Evolutionary conservation across 805 yeast genomes (phyloP).

Genomic region (Myxozyma kluyveri): DNA sequence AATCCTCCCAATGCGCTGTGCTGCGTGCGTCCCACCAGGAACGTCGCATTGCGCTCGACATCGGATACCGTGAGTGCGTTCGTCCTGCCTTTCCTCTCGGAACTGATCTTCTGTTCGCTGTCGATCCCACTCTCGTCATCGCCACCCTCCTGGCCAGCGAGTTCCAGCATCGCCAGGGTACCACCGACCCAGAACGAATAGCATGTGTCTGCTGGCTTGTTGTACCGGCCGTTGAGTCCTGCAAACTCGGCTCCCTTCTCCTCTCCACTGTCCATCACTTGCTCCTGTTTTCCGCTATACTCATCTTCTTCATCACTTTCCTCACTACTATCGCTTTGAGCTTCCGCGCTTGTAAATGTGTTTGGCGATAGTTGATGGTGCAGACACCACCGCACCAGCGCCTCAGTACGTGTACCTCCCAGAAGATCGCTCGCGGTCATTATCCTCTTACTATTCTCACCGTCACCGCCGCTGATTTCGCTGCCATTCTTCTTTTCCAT

Average conservation of each 20-base stretch:
- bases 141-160: not conserved
- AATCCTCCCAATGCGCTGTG: conserved; percentile 28
- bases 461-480: not conserved
- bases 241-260: conserved; percentile 1
- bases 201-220: conserved; percentile 94
- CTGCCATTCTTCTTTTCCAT: not conserved
- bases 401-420: not conserved
- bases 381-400: conserved; percentile 22
- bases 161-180: conserved; percentile 23
- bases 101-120: not conserved
- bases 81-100: no score
- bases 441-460: no score
- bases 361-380: conserved; percentile 10
- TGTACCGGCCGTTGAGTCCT: conserved; percentile 80
- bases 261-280: not conserved
- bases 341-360: not conserved
- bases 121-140: not conserved
- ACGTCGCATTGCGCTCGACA: conserved; percentile 5
- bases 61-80: conserved; percentile 3
- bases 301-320: not conserved
- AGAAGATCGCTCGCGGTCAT: not conserved
- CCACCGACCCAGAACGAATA: conserved; percentile 90
- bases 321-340: not conserved
- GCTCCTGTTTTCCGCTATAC: not conserved
- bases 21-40: conserved; percentile 21